These are phyloP conservation scores for Agastache rugosa DNA, from an alignment of 257 asterid species.

Conservation along the genomic window DNA sequence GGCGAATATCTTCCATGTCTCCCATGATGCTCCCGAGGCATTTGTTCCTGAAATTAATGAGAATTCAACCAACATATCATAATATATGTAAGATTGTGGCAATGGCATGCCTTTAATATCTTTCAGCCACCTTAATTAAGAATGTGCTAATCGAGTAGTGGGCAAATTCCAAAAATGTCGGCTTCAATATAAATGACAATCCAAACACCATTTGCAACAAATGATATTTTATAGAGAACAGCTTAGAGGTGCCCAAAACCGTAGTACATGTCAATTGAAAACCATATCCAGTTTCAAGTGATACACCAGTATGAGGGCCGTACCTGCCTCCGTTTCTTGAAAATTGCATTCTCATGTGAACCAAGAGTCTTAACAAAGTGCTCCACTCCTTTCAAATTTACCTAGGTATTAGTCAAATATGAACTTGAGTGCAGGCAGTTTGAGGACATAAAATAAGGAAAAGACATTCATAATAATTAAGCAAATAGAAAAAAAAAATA, in stretches of 20 bases:
- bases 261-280: slow-evolving; percentile 20
- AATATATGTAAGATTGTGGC: slow-evolving; percentile 15
- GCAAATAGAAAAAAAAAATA: background rate
- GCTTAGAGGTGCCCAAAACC: background rate
- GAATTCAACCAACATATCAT: slow-evolving; percentile 17
- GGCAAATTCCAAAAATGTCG: background rate
- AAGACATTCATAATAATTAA: slow-evolving; percentile 1
- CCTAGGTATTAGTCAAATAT: slow-evolving; percentile 45
- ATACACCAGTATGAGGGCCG: slow-evolving; percentile 7
- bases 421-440: slow-evolving; percentile 27
- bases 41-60: slow-evolving; percentile 42
- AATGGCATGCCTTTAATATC: slow-evolving; percentile 11
- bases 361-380: slow-evolving; percentile 62
- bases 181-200: slow-evolving; percentile 5
- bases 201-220: slow-evolving; percentile 11
- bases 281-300: slow-evolving; percentile 16
- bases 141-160: slow-evolving; percentile 25
- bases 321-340: slow-evolving; percentile 61
- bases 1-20: slow-evolving; percentile 17
- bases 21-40: slow-evolving; percentile 24
- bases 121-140: slow-evolving; percentile 1
- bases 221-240: slow-evolving; percentile 20
- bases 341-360: slow-evolving; percentile 51
- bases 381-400: slow-evolving; percentile 56
- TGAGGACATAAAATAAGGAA: slow-evolving; percentile 4